Conservation (phyloP, 768 basidiomycete genomes). For the Lactarius hengduanensis region DNA sequence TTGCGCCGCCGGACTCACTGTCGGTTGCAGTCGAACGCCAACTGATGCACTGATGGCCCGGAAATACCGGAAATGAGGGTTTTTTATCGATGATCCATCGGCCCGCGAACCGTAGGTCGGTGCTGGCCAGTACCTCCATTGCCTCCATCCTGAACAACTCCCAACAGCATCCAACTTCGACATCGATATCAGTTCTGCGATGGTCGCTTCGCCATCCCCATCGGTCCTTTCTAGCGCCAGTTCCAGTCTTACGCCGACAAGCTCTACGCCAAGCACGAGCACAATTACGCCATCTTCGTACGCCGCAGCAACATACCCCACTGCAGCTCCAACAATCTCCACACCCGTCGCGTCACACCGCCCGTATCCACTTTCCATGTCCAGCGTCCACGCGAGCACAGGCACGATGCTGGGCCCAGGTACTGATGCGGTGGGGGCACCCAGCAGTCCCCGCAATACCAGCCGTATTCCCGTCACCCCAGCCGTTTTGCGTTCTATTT, state of each 20-base stretch:
- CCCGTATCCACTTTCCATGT: constrained; percentile 25
- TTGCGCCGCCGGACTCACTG: background rate
- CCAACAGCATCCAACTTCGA: background rate
- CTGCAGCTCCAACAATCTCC: background rate
- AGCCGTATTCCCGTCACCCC: constrained; percentile 82
- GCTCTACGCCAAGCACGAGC: constrained; percentile 22
- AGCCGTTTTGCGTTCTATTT: constrained; percentile 77
- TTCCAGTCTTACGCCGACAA: constrained; percentile 21
- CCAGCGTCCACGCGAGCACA: constrained; percentile 15
- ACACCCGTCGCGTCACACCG: constrained; percentile 16
- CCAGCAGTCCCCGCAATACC: constrained; percentile 43
- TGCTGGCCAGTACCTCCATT: background rate
- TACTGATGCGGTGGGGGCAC: constrained; percentile 37
- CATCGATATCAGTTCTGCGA: background rate
- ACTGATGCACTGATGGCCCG: background rate
- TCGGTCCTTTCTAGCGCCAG: constrained; percentile 23
- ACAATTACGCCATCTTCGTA: constrained; percentile 26
- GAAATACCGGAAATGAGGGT: background rate
- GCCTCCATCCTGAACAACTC: background rate
- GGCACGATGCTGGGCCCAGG: constrained; percentile 3
- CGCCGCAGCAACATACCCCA: constrained; percentile 12
- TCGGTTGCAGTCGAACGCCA: background rate
- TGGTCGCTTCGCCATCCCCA: constrained; percentile 23
- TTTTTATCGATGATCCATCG: background rate
- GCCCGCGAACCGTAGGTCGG: background rate